Base-by-base conservation (phyloP, 768 basidiomycete genomes). In the Guyanaporus albipodus region DNA sequence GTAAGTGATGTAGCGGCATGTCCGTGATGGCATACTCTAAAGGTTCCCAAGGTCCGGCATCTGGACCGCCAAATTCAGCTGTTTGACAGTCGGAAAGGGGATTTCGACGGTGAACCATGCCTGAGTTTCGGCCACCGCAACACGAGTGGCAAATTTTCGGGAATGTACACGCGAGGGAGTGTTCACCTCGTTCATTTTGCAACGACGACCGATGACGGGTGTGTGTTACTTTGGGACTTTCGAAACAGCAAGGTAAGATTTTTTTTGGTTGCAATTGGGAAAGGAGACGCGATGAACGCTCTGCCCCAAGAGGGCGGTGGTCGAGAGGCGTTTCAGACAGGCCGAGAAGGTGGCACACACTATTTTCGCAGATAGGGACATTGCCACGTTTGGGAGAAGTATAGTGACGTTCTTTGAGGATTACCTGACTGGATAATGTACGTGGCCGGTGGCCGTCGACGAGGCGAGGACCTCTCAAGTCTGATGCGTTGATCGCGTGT, bases 201-300 rank as follows among this genome's bases (percentile, higher is more conserved):
- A 29, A 73, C 70, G 46, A 73, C 74, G 15, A 75, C 67, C 56
- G 62, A 64, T 27, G 77, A 79, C 52, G 72, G 73, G 15, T 53
- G 51, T 23, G 67, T 77, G 23, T 56, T 69, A 11, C 54, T 76
- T 23, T 78, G 77, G 75, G 79, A 80, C 56, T 74, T 70, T 60
- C 69, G 78, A 24, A 74, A 75, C 41, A 52, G 48, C 12, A 72
- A 72, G 69, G 77, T 74, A 67, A 44, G 65, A 48, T 39, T 48
- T 40, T 38, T 46, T 36, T 49, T 46, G 45, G 48, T 43, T 50
- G 40, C 36, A 44, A 34, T 27, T 10, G 34, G 42, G 46, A 34
- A n/a, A 36, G 57, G 35, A 51, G 27, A 50, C 48, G 34, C 36
- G 48, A 61, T 58, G 43, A 59, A 61, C 37, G 40, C 33, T 54